Evolutionary conservation across 2,329 filamentous ascomycete genomes (phyloP).

Genomic region (Zymoseptoria ardabiliae): DNA sequence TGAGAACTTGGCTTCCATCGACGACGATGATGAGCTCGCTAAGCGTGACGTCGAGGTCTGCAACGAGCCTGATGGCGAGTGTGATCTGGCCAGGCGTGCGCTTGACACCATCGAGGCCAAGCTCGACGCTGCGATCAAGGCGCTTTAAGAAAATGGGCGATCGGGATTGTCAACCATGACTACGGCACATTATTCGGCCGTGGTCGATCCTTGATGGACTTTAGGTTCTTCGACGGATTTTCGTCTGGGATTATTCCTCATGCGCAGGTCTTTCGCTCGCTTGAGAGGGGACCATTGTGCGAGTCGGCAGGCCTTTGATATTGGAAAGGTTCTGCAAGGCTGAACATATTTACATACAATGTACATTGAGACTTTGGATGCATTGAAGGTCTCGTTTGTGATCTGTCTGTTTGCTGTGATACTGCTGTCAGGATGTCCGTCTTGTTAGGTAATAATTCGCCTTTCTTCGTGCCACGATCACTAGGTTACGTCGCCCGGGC

Average conservation of each 20-base stretch:
- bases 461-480: too few relatives aligned
- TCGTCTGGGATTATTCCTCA: background rate
- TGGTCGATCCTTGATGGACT: background rate
- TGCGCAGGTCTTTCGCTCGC: background rate
- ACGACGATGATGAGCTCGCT: conserved; percentile 2
- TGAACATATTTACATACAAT: background rate
- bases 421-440: background rate
- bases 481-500: background rate
- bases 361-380: background rate
- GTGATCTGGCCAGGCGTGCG: conserved; percentile 9
- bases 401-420: background rate
- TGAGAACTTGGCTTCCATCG: background rate
- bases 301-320: background rate
- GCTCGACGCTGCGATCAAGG: conserved; percentile 9
- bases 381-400: background rate
- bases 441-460: too few relatives aligned
- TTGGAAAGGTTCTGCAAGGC: background rate
- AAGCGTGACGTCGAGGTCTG: conserved; percentile 7
- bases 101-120: conserved; percentile 13
- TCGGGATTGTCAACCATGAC: background rate
- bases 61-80: conserved; percentile 13
- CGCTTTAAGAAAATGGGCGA: background rate
- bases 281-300: background rate
- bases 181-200: background rate
- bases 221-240: background rate